These are phyloP conservation scores for Fusarium brevicatenulatum DNA, from an alignment of 2,329 filamentous ascomycete species.

Conservation along the genomic window DNA sequence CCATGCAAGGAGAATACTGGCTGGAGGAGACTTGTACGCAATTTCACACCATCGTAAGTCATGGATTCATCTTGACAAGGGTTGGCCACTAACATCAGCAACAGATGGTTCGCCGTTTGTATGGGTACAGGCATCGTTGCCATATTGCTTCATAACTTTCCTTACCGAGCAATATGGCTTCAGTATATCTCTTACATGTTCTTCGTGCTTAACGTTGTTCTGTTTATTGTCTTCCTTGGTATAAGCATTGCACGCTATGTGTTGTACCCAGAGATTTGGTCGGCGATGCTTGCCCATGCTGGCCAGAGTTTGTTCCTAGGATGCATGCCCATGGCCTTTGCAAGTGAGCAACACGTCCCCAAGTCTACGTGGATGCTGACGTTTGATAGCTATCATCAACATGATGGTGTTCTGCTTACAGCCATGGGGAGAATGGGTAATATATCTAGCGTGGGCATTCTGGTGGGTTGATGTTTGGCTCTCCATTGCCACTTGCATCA, in stretches of 20 bases:
- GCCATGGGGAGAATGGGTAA: conserved; percentile 70
- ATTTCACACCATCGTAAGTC: conserved; percentile 65
- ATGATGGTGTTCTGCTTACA: conserved; percentile 70
- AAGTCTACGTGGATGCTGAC: conserved; percentile 8
- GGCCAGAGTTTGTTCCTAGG: conserved; percentile 75
- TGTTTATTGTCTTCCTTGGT: conserved; percentile 65
- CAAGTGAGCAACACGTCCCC: conserved; percentile 52
- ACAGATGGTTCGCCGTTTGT: conserved; percentile 66
- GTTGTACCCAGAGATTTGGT: conserved; percentile 73
- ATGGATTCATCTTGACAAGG: neutral
- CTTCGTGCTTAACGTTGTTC: conserved; percentile 67
- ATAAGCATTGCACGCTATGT: conserved; percentile 70
- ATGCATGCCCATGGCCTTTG: conserved; percentile 74
- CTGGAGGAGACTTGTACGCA: conserved; percentile 59
- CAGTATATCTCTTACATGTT: conserved; percentile 68
- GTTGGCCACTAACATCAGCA: conserved; percentile 3
- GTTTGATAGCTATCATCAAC: conserved; percentile 64
- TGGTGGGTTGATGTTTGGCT: conserved; percentile 68
- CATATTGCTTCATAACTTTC: conserved; percentile 69
- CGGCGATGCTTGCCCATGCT: conserved; percentile 72
- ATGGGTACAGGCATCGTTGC: conserved; percentile 77
- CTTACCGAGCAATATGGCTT: conserved; percentile 68
- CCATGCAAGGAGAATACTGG: conserved; percentile 51
- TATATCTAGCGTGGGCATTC: conserved; percentile 64
- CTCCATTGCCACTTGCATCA: conserved; percentile 64